phyloP scores from a whole-genome alignment of 192 early-diverging fungal species.

The Backusella australiensis region DNA sequence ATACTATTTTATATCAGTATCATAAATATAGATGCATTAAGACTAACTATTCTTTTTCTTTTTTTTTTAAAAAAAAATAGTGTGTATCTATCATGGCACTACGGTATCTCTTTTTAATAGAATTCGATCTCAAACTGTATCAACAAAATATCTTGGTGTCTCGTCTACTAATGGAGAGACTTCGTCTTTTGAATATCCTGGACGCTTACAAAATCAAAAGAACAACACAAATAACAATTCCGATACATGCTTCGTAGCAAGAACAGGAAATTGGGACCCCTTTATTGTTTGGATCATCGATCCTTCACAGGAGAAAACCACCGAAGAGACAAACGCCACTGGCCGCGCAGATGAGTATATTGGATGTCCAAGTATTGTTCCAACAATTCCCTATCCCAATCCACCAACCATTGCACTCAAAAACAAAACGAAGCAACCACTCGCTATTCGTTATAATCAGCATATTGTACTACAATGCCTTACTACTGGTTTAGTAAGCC shows the following conservation, averaged over 20 bases:
- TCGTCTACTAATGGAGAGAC: slow-evolving; percentile 25
- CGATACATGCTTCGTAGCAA: slow-evolving; percentile 68
- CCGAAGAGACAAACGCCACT: not conserved
- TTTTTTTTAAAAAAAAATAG: slow-evolving; percentile 13
- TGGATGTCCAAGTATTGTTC: slow-evolving; percentile 9
- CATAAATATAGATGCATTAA: not conserved
- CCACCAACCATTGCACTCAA: slow-evolving; percentile 71
- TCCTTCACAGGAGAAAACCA: slow-evolving; percentile 53
- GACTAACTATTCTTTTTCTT: not conserved
- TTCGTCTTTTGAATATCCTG: slow-evolving; percentile 4
- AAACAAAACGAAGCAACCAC: slow-evolving; percentile 55
- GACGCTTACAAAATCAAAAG: slow-evolving; percentile 18
- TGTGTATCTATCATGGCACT: slow-evolving; percentile 84
- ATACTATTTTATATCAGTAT: not conserved
- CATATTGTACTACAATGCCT: slow-evolving; percentile 84
- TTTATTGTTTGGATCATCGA: slow-evolving; percentile 85
- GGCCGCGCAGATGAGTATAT: slow-evolving; percentile 11
- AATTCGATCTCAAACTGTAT: slow-evolving; percentile 85
- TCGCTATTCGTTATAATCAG: slow-evolving; percentile 84
- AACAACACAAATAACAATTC: slow-evolving; percentile 20
- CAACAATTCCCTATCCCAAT: slow-evolving; percentile 48
- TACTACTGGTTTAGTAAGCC: slow-evolving; percentile 79
- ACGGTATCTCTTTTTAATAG: slow-evolving; percentile 91
- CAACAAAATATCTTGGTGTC: slow-evolving; percentile 80
- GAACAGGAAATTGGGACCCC: slow-evolving; percentile 82